Evolutionary conservation across 2,329 filamentous ascomycete genomes (phyloP), one percentile per base, ranked within the genome.

Genomic region (Curvularia eragrostidis): DNA sequence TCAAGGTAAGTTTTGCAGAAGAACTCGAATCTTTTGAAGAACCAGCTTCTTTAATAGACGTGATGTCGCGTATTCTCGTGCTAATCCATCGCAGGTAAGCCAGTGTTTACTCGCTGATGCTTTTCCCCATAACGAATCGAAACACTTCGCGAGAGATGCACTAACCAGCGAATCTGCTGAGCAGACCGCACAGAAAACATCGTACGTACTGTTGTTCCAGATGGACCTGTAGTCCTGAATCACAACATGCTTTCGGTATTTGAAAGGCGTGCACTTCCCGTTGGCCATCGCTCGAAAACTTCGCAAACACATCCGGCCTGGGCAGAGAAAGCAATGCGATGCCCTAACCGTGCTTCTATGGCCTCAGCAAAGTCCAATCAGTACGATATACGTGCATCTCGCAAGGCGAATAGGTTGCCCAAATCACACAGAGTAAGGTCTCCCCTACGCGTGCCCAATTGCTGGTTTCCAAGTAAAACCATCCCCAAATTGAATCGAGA

Each of bases 41-140:
- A 36, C 13, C 5, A n/a, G 5, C n/a, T 36, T 6, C 34, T 5
- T 36, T n/a, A n/a, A 12, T 36, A 13, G n/a, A 36, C n/a, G 12
- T 5, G n/a, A 36, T n/a, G 1, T n/a, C n/a, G 12, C 2, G 10
- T 3, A 42, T 12, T 42, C 3, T 15, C 15, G n/a, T 42, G 21
- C 21, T 24, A 15, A 47, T 13, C 21, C 12, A n/a, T 28, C 5
- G 1, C 15, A 52, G 50, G 36, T 19, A n/a, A 41, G 2, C 34
- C 24, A 12, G 13, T 42, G 15, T 21, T 34, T 8, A 7, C 15
- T 48, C 24, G 32, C 12, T 30, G 7, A 41, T 30, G 7, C 4
- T 32, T 21, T 43, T 24, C 41, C 51, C 43, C n/a, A 5, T 19
- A 53, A 48, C 43, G n/a, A n/a, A n/a, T n/a, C n/a, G n/a, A n/a